Percentiles rank a stretch among this genome's conserved stretches.
These are phyloP conservation scores for Calocybe cyanea DNA, from an alignment of 768 basidiomycete species.

Conservation along the genomic window DNA sequence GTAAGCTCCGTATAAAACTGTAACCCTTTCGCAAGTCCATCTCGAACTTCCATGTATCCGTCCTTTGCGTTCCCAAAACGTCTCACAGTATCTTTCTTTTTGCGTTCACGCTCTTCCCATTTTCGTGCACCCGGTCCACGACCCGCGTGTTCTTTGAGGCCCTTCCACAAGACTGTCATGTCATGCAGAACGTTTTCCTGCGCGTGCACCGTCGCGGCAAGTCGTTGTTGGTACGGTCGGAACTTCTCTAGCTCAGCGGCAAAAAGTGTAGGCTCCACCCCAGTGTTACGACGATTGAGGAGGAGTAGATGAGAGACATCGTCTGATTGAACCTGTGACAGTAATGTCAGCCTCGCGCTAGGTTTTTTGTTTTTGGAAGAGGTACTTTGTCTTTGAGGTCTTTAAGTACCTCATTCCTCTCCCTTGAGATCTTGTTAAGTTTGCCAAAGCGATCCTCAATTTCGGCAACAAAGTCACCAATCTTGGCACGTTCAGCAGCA, in stretches of 20 bases:
- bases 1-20: constrained; percentile 85
- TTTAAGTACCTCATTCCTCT: constrained; percentile 82
- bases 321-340: constrained; percentile 79
- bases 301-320: constrained; percentile 95
- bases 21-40: constrained; percentile 84
- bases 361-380: neutral
- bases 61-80: constrained; percentile 77
- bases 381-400: constrained; percentile 94
- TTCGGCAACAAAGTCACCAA: constrained; percentile 61
- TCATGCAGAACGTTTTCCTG: constrained; percentile 76
- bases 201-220: constrained; percentile 73
- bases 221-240: constrained; percentile 81
- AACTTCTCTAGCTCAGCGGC: constrained; percentile 96
- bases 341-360: neutral
- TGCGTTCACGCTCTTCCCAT: constrained; percentile 80
- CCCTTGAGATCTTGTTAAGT: constrained; percentile 78
- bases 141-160: constrained; percentile 67
- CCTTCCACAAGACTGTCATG: constrained; percentile 68
- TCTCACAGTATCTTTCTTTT: constrained; percentile 69
- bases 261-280: constrained; percentile 84
- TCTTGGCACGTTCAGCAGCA: constrained; percentile 63
- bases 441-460: constrained; percentile 77
- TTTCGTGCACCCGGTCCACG: constrained; percentile 74
- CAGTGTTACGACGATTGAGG: constrained; percentile 80
- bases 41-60: constrained; percentile 81